Base-by-base conservation (phyloP, 2,329 filamentous ascomycete genomes). In the Trichophyton simii region DNA sequence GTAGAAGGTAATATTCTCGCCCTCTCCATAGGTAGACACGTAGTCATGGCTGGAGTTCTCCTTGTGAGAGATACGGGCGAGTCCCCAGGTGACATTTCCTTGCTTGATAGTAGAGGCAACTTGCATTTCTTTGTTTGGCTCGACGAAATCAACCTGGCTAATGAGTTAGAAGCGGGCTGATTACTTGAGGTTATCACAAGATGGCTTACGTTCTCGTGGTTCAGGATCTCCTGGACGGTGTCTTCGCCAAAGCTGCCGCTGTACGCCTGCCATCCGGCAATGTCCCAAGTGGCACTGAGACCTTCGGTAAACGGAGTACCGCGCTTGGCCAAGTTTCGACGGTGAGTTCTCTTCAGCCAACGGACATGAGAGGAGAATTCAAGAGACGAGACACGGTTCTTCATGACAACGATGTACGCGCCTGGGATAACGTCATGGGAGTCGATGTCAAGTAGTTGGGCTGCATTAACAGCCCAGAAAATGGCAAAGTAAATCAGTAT, bases 1-100 rank as follows among this genome's bases (percentile, higher is more conserved):
- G 36, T 76, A 76, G 36, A 68, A 69, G 57, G 69, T 72, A 58
- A 71, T 69, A 46, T 69, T 72, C 7, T 68, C 62, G 31, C 74
- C 73, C 9, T 71, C 72, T 48, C 61, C 68, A 13, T 64, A 64
- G 63, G 76, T 74, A 58, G 74, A 75, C 58, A 69, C 62, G 62
- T 75, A 76, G 63, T 68, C 62, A 22, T 64, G 69, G 62, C 63
- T 63, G 22, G 64, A 61, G 3, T 63, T 8, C 3, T 62, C 61
- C 34, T 62, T 66, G 63, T 71, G 68, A 22, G 71, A 74, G 38
- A 74, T 69, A 60, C 72, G 67, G 31, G 68, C 67, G 20, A 75
- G 68, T n/a, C 73, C 73, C 70, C 70, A 75, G 22, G 70, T 67
- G 20, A 41, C 15, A 44, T 72, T 67, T 38, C 61, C 62, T 36